phyloP scores from a whole-genome alignment of 2,329 filamentous ascomycete genomes.

The Albophoma yamanashiensis region DNA sequence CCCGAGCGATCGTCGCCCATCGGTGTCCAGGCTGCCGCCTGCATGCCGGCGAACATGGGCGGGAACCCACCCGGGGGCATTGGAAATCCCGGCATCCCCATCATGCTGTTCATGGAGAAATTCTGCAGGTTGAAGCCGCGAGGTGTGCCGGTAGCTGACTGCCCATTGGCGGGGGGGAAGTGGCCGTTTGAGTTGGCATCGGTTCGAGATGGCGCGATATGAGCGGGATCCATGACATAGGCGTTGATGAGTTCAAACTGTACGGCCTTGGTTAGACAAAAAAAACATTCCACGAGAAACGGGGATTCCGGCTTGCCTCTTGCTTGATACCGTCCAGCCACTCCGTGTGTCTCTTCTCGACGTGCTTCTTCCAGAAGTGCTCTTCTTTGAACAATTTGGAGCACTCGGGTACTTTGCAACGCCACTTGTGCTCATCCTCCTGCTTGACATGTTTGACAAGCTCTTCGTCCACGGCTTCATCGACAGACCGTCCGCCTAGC shows the following conservation, averaged over 20 bases:
- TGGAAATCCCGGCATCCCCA: slow-evolving; percentile 50
- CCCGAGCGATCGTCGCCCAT: slow-evolving; percentile 46
- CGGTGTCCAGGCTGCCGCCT: slow-evolving; percentile 38
- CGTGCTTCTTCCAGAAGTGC: slow-evolving; percentile 94
- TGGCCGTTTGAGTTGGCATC: slow-evolving; percentile 94
- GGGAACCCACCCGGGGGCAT: slow-evolving; percentile 35
- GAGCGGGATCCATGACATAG: slow-evolving; percentile 88
- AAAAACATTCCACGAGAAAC: neutral
- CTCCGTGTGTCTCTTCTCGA: slow-evolving; percentile 88
- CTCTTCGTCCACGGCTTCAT: slow-evolving; percentile 82
- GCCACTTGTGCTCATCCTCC: slow-evolving; percentile 93
- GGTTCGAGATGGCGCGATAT: slow-evolving; percentile 86
- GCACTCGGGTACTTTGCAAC: slow-evolving; percentile 93
- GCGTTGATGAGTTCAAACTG: slow-evolving; percentile 85
- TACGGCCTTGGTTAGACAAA: neutral
- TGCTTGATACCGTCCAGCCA: slow-evolving; percentile 73
- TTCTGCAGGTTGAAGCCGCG: slow-evolving; percentile 82
- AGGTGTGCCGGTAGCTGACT: slow-evolving; percentile 72
- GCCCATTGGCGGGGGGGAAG: slow-evolving; percentile 72
- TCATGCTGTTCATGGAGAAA: slow-evolving; percentile 49
- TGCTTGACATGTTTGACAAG: slow-evolving; percentile 84
- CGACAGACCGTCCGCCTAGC: slow-evolving; percentile 75
- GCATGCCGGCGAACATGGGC: slow-evolving; percentile 44
- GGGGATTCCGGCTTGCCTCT: slow-evolving; percentile 50
- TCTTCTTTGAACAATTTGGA: slow-evolving; percentile 96